phyloP scores from a whole-genome alignment of 176 grass and related monocot species.

The Triticum urartu region DNA sequence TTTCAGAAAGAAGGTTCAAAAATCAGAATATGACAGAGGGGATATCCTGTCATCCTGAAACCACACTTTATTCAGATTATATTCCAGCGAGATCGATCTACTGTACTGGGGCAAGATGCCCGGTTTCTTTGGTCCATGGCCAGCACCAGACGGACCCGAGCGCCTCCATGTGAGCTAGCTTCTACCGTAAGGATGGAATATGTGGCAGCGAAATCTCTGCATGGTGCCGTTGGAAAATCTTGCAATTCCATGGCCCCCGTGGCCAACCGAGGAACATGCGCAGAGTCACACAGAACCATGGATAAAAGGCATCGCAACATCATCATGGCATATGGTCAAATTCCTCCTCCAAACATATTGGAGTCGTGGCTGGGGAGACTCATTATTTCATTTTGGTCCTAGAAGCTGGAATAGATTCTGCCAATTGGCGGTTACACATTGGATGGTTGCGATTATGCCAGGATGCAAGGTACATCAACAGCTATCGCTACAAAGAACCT shows the following conservation, averaged over 20 bases:
- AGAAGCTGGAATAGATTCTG: too few relatives aligned
- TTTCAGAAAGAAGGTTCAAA: background rate
- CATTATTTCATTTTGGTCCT: too few relatives aligned
- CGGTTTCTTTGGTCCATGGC: background rate
- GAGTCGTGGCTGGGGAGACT: constrained; percentile 8
- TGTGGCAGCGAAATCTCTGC: constrained; percentile 1
- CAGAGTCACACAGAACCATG: background rate
- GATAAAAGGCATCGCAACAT: constrained; percentile 16
- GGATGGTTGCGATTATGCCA: background rate
- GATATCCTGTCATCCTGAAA: constrained; percentile 23
- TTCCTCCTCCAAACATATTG: constrained; percentile 38
- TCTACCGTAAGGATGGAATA: background rate
- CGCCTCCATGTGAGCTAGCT: constrained; percentile 28
- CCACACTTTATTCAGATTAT: constrained; percentile 41
- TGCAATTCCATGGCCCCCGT: constrained; percentile 17
- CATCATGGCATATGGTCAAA: constrained; percentile 14
- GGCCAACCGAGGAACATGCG: constrained; percentile 23
- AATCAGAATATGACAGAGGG: constrained; percentile 30
- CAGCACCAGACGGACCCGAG: constrained; percentile 19
- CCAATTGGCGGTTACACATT: background rate
- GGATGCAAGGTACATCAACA: background rate
- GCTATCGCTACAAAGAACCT: background rate
- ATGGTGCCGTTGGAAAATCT: background rate
- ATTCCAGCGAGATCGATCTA: constrained; percentile 28
- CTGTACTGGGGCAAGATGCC: constrained; percentile 18